Conservation (phyloP, 768 basidiomycete genomes). For the Boletus tomentosulus region DNA sequence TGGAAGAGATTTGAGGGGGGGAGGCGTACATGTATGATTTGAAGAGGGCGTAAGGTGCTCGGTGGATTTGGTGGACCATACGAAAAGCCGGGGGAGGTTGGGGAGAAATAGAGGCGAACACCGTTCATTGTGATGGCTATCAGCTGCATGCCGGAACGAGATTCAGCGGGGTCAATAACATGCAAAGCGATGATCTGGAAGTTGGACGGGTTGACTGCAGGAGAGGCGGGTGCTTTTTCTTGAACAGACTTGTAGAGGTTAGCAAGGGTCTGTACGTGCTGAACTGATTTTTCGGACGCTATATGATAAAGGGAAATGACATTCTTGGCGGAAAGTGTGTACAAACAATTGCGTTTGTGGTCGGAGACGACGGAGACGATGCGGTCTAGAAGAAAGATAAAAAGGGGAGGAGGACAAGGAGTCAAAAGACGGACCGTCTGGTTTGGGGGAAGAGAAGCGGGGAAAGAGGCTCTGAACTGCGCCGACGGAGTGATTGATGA, state of each 20-base stretch:
- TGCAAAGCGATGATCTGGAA: conserved; percentile 73
- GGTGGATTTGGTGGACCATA: conserved; percentile 34
- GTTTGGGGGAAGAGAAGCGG: conserved; percentile 56
- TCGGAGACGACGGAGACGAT: conserved; percentile 69
- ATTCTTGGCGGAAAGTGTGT: conserved; percentile 65
- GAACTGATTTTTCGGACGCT: conserved; percentile 58
- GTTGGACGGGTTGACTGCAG: conserved; percentile 61
- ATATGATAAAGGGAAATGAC: conserved; percentile 66
- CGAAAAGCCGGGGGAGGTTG: conserved; percentile 46
- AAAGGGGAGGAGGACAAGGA: neutral
- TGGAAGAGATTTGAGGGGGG: conserved; percentile 74
- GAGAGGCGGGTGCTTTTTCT: conserved; percentile 77
- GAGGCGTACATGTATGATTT: conserved; percentile 74
- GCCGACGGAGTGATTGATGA: conserved; percentile 84
- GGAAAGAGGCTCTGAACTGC: conserved; percentile 78
- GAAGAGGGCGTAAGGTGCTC: conserved; percentile 40
- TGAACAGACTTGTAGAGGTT: conserved; percentile 73
- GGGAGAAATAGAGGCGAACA: conserved; percentile 78
- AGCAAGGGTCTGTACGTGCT: conserved; percentile 70
- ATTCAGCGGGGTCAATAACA: conserved; percentile 61
- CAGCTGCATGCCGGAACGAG: conserved; percentile 67
- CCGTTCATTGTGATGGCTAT: conserved; percentile 81
- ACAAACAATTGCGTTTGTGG: conserved; percentile 64
- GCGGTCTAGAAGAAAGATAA: conserved; percentile 48
- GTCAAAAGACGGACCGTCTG: conserved; percentile 53